Evolutionary conservation across 2,329 filamentous ascomycete genomes (phyloP).

Genomic region (Colletotrichum orbiculare): DNA sequence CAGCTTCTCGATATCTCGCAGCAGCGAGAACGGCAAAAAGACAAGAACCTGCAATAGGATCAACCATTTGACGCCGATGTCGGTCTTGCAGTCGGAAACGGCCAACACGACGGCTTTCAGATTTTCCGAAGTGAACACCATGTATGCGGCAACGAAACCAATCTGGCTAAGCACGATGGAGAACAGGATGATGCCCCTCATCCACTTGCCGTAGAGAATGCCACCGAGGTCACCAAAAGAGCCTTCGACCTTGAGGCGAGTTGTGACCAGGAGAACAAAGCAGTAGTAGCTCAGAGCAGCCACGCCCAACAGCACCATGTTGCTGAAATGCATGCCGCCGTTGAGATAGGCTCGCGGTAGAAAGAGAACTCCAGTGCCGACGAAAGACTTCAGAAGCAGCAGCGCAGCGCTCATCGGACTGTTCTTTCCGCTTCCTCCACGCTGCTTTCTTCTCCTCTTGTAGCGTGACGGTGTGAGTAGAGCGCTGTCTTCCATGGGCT

Average conservation of each 20-base stretch:
- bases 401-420: conserved; percentile 83
- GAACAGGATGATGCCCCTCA: conserved; percentile 86
- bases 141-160: conserved; percentile 94
- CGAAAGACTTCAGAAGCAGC: conserved; percentile 95
- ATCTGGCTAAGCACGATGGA: conserved; percentile 97
- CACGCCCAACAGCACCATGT: conserved; percentile 86
- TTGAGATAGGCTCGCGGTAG: conserved; percentile 93
- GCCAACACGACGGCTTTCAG: conserved; percentile 94
- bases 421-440: conserved; percentile 79
- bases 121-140: conserved; percentile 96
- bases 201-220: conserved; percentile 88
- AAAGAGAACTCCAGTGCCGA: conserved; percentile 95
- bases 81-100: conserved; percentile 86
- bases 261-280: conserved; percentile 92
- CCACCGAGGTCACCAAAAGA: conserved; percentile 98
- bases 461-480: conserved; percentile 81
- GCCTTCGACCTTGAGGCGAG: conserved; percentile 85
- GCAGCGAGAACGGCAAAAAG: conserved; percentile 92
- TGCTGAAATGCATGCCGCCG: conserved; percentile 97
- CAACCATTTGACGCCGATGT: conserved; percentile 88
- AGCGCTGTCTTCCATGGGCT: conserved; percentile 89
- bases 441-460: conserved; percentile 80
- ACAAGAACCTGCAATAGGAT: conserved; percentile 96
- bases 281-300: conserved; percentile 94
- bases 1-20: conserved; percentile 97